phyloP scores from a whole-genome alignment of 345 rosid species.

The Camelina neglecta region DNA sequence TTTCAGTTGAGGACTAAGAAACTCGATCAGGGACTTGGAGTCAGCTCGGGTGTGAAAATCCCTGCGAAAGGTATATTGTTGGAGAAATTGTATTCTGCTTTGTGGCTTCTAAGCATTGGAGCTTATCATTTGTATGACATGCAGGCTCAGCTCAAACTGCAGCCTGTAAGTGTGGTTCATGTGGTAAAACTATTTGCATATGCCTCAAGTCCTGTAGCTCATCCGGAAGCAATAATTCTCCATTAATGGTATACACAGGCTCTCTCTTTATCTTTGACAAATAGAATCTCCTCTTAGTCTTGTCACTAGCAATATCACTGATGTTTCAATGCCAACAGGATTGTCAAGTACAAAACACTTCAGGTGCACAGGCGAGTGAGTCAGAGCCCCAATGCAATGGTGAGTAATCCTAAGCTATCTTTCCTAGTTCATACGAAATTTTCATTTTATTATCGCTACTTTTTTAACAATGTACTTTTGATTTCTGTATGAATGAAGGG shows the following conservation, averaged over 20 bases:
- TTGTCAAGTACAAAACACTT: conserved; percentile 51
- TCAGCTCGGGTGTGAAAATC: conserved; percentile 38
- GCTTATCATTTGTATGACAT: conserved; percentile 30
- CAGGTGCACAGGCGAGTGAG: conserved; percentile 53
- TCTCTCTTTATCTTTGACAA: conserved; percentile 13
- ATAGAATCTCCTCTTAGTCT: conserved; percentile 9
- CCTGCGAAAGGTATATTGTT: conserved; percentile 64
- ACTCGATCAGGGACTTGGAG: conserved; percentile 36
- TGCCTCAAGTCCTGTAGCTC: conserved; percentile 39
- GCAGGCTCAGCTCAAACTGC: conserved; percentile 41
- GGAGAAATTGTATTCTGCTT: conserved; percentile 23
- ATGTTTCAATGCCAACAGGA: conserved; percentile 41
- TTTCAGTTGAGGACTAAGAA: conserved; percentile 44
- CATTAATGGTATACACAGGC: conserved; percentile 52
- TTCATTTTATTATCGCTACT: background rate
- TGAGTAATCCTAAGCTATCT: conserved; percentile 46
- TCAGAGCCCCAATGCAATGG: conserved; percentile 78
- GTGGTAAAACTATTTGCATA: conserved; percentile 26
- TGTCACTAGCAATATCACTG: background rate
- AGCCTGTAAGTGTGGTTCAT: conserved; percentile 52
- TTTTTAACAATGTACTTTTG: conserved; percentile 6
- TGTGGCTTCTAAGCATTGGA: conserved; percentile 39
- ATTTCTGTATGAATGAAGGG: conserved; percentile 48
- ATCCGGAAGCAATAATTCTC: conserved; percentile 35
- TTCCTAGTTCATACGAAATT: conserved; percentile 11